Evolutionary conservation across 1,284 basidiomycete genomes (phyloP), one percentile per base, ranked within the genome.

Genomic region (Xerocomus amazonicus): DNA sequence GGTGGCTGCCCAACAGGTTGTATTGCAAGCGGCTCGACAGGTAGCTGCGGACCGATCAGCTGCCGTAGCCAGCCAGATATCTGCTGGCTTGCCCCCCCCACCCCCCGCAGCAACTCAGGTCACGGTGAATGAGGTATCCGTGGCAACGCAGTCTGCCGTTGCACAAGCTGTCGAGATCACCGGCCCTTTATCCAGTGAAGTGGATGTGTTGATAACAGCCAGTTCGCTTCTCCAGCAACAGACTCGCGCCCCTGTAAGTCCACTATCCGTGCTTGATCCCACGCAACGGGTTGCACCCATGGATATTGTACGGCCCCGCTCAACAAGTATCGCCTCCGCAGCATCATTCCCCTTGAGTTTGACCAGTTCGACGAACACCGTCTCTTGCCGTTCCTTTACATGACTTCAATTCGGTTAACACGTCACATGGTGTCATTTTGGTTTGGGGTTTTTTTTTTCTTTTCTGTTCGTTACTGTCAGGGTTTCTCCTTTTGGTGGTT

Each of bases 1-100:
- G 7, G 81, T 80, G 9, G 87, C 87, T 6, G 87, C 86, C 10
- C 84, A 88, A 58, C 80, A 86, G 51, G 83, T 90, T 43, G 87
- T 90, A 37, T 74, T 88, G 40, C 83, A 87, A 60, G 88, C 87
- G 31, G 87, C 87, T 7, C 82, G 85, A 52, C 78, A 80, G 51
- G 78, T 81, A n/a, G 78, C 74, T 14, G 76, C 77, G 8, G 79
- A 81, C 52, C 76, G 74, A 29, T 73, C 75, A 9, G 74, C 72
- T 12, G 73, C 70, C 5, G 72, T 73, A 16, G 70, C 68, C 9
- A 58, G 57, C 35, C 73, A 68, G 42, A 63, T 73, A 17, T 70
- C 68, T 4, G 70, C 71, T 13, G 74, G 76, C 14, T 54, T 74
- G 26, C 58, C 66, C 1, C 61, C 65, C 1, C 61, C 66, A 3